Evolutionary conservation across 768 basidiomycete genomes (phyloP).

Genomic region (Dentipellis sp.): DNA sequence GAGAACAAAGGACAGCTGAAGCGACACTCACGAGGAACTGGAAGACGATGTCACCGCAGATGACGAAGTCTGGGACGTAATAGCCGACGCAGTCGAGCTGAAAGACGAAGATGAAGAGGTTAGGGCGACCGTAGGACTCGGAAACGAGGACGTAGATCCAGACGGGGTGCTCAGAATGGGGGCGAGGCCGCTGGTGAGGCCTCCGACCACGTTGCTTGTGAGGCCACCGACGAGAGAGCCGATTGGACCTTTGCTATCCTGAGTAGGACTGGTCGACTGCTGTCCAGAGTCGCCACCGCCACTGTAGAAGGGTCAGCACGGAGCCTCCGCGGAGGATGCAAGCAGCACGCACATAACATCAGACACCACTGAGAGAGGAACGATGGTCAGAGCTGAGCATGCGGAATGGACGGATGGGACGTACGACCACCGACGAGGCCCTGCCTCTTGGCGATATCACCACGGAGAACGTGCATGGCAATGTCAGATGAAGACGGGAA

Average conservation of each 20-base stretch:
- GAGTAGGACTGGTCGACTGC: no score
- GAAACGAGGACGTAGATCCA: constrained; percentile 9
- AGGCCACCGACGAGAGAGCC: neutral
- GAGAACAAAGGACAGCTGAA: neutral
- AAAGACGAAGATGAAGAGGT: constrained; percentile 17
- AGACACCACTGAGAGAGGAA: neutral
- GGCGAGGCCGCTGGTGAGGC: constrained; percentile 3
- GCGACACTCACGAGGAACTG: neutral
- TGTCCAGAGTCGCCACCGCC: neutral
- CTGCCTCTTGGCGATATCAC: constrained; percentile 18
- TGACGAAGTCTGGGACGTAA: neutral
- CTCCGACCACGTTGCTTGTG: constrained; percentile 13
- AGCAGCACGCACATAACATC: neutral
- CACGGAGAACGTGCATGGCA: constrained; percentile 1
- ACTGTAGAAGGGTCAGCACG: neutral
- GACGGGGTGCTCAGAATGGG: neutral
- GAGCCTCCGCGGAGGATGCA: neutral
- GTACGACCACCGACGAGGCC: constrained; percentile 20
- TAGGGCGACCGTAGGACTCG: constrained; percentile 10
- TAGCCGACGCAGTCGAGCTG: neutral
- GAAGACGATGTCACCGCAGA: no score
- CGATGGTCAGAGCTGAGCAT: neutral
- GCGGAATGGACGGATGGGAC: constrained; percentile 2
- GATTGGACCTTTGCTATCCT: no score
- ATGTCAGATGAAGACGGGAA: constrained; percentile 1